These are phyloP conservation scores for Fagus sylvatica DNA, from an alignment of 306 rosid species.

Conservation along the genomic window DNA sequence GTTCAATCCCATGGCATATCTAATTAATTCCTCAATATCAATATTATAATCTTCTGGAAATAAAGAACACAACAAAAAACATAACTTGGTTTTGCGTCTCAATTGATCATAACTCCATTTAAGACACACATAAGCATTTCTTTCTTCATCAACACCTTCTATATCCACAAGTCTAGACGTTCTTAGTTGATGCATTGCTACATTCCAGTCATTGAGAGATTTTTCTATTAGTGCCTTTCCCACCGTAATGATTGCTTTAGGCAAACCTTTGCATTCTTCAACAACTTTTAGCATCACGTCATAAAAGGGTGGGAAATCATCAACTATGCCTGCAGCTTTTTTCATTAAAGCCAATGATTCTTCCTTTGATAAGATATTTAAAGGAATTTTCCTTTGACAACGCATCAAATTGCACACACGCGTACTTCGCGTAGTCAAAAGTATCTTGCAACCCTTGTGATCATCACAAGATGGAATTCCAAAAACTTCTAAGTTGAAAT, in stretches of 20 bases:
- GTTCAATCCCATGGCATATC: not conserved
- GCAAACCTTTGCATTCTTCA: constrained; percentile 27
- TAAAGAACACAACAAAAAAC: constrained; percentile 21
- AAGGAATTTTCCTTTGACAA: not conserved
- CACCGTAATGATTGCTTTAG: not conserved
- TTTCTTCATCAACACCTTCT: not conserved
- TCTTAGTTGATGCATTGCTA: not conserved
- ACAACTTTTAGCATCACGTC: not conserved
- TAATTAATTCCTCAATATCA: not conserved
- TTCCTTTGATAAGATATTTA: not conserved
- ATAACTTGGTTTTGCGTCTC: not conserved
- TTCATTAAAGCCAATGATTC: constrained; percentile 9
- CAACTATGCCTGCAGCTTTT: not conserved
- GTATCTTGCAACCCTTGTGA: not conserved
- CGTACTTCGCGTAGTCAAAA: not conserved
- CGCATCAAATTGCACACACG: not conserved
- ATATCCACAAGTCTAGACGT: not conserved
- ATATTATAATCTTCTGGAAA: constrained; percentile 28
- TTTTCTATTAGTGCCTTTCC: not conserved
- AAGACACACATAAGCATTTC: constrained; percentile 9
- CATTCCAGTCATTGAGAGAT: not conserved
- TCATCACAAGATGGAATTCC: constrained; percentile 6
- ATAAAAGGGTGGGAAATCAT: not conserved
- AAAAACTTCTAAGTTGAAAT: not conserved
- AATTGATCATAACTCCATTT: constrained; percentile 17